phyloP scores from a whole-genome alignment of 1,139 yeast genomes.

The Yamadazyma membranifaciens region DNA sequence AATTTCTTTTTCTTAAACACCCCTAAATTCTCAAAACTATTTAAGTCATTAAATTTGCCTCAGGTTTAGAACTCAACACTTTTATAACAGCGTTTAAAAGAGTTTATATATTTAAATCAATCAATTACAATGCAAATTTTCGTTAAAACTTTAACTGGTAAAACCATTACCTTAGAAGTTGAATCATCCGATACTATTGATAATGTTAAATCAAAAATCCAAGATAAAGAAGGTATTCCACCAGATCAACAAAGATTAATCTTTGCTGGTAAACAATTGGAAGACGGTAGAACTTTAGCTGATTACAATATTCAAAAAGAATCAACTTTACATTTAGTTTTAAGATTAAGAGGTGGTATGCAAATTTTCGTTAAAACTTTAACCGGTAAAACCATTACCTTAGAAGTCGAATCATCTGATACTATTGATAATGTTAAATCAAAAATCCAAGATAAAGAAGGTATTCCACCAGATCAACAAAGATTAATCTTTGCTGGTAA shows the following conservation, averaged over 20 bases:
- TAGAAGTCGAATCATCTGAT: constrained; percentile 31
- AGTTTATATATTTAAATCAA: not conserved
- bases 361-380: constrained; percentile 98
- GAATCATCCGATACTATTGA: constrained; percentile 75
- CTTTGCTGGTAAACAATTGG: constrained; percentile 61
- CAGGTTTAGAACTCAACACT: constrained; percentile 1
- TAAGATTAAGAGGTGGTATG: constrained; percentile 79
- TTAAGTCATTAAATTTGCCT: constrained; percentile 4
- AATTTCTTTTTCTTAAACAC: not conserved
- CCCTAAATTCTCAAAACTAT: constrained; percentile 2
- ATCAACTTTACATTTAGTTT: constrained; percentile 55
- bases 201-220: constrained; percentile 55
- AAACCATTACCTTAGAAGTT: constrained; percentile 68
- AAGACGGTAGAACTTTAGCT: constrained; percentile 65
- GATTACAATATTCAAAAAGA: constrained; percentile 70
- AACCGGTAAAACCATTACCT: constrained; percentile 82
- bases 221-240: constrained; percentile 55
- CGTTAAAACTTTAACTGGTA: constrained; percentile 63
- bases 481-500: constrained; percentile 98
- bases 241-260: constrained; percentile 56
- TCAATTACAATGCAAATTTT: constrained; percentile 52
- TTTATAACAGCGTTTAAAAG: not conserved
- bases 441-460: constrained; percentile 97
- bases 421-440: constrained; percentile 84
- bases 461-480: constrained; percentile 98